Evolutionary conservation across 805 yeast genomes (phyloP).

Genomic region (Isabelozyma pseudorhagii): DNA sequence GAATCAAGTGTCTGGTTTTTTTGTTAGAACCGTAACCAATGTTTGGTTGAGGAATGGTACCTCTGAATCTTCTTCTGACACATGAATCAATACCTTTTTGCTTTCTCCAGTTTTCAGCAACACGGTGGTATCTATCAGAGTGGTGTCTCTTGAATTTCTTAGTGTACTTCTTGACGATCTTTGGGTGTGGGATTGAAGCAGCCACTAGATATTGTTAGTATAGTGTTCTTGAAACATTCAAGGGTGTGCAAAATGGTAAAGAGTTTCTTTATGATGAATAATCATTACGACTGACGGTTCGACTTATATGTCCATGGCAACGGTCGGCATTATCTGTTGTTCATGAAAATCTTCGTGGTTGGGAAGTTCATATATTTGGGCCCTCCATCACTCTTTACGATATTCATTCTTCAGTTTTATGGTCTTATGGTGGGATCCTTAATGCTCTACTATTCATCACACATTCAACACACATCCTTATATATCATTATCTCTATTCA

Average conservation of each 20-base stretch:
- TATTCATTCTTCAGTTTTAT: not conserved
- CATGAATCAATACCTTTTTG: constrained; percentile 99
- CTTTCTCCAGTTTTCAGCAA: constrained; percentile 99
- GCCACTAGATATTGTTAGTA: constrained; percentile 60
- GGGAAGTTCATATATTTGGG: too few species aligned
- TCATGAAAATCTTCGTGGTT: too few species aligned
- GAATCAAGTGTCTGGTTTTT: constrained; percentile 92
- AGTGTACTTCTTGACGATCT: constrained; percentile 99
- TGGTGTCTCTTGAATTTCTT: constrained; percentile 99
- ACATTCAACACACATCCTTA: not conserved
- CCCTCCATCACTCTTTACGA: too few species aligned
- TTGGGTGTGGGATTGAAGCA: constrained; percentile 96
- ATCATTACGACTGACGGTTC: too few species aligned
- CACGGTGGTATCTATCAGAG: constrained; percentile 99
- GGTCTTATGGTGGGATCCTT: not conserved
- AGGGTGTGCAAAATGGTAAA: not conserved
- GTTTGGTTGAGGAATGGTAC: constrained; percentile 98
- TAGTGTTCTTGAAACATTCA: not conserved
- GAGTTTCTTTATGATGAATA: too few species aligned
- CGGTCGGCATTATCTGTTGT: too few species aligned
- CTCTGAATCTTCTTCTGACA: constrained; percentile 99
- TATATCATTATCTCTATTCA: not conserved
- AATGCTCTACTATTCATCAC: not conserved
- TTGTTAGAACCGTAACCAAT: constrained; percentile 99
- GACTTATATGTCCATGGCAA: too few species aligned